Conservation (phyloP, 257 asterid genomes). For the Solanum dulcamara region DNA sequence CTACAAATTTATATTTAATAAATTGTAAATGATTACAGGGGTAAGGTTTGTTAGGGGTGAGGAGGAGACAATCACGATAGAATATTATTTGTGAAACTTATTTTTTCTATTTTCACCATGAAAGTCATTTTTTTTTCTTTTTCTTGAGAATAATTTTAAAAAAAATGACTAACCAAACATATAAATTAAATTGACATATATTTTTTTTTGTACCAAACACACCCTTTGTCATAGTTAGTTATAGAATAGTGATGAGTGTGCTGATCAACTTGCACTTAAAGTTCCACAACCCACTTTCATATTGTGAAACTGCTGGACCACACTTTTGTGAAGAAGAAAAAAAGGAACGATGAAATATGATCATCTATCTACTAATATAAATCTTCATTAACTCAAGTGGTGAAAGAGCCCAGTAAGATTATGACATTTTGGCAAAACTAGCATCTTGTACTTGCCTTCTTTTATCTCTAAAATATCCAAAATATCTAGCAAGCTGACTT, state of each 20-base stretch:
- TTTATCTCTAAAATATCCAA: too few species aligned
- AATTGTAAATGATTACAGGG: too few species aligned
- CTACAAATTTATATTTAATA: too few species aligned
- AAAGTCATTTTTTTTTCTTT: too few species aligned
- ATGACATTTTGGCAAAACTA: too few species aligned
- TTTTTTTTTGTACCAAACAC: background rate
- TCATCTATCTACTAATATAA: background rate
- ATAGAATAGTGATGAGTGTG: background rate
- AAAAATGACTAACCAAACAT: background rate
- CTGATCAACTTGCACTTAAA: background rate
- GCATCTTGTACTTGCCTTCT: too few species aligned
- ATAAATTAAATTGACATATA: too few species aligned
- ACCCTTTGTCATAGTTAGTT: background rate
- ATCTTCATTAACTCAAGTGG: background rate
- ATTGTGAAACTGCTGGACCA: background rate
- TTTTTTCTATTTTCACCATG: background rate
- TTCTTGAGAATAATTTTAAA: too few species aligned
- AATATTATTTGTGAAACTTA: too few species aligned
- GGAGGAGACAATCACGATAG: background rate
- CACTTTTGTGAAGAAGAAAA: background rate
- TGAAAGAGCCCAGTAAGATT: background rate
- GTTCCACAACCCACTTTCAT: background rate
- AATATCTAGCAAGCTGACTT: too few species aligned
- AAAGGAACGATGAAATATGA: background rate
- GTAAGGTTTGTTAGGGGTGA: too few species aligned